Conservation (phyloP, 2,329 filamentous ascomycete species). For the Colletotrichum sp. region DNA sequence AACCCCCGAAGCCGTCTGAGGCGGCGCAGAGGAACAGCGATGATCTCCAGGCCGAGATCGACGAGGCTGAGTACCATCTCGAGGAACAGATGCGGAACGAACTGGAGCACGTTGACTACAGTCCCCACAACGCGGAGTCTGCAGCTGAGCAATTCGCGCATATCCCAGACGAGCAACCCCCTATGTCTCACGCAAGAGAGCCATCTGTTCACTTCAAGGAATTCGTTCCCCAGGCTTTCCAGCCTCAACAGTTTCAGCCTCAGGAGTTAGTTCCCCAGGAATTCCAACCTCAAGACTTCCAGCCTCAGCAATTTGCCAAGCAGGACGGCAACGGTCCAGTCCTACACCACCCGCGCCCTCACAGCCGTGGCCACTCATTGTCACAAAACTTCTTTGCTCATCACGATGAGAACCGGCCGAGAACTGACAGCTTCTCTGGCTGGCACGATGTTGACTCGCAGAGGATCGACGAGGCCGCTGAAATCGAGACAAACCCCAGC, state of each 20-base stretch:
- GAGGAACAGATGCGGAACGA: slow-evolving; percentile 82
- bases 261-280: slow-evolving; percentile 37
- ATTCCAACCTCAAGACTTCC: background rate
- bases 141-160: slow-evolving; percentile 3
- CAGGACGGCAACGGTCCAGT: slow-evolving; percentile 60
- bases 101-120: slow-evolving; percentile 79
- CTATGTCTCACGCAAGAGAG: slow-evolving; percentile 44
- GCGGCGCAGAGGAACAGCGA: slow-evolving; percentile 54
- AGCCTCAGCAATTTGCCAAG: slow-evolving; percentile 57
- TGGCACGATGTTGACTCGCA: slow-evolving; percentile 45
- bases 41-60: slow-evolving; percentile 84
- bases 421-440: slow-evolving; percentile 37
- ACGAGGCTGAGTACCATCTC: slow-evolving; percentile 85
- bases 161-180: slow-evolving; percentile 12
- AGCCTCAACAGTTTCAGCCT: background rate
- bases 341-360: slow-evolving; percentile 75
- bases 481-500: slow-evolving; percentile 78
- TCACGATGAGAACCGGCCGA: slow-evolving; percentile 48
- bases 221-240: slow-evolving; percentile 24
- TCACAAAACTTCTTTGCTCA: slow-evolving; percentile 70
- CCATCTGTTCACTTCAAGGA: slow-evolving; percentile 50
- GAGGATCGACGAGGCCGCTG: slow-evolving; percentile 60
- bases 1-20: slow-evolving; percentile 60
- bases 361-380: slow-evolving; percentile 74
- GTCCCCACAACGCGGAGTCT: slow-evolving; percentile 59